phyloP scores from a whole-genome alignment of 73 alveolate species.

The Tetrahymena thermophila region DNA sequence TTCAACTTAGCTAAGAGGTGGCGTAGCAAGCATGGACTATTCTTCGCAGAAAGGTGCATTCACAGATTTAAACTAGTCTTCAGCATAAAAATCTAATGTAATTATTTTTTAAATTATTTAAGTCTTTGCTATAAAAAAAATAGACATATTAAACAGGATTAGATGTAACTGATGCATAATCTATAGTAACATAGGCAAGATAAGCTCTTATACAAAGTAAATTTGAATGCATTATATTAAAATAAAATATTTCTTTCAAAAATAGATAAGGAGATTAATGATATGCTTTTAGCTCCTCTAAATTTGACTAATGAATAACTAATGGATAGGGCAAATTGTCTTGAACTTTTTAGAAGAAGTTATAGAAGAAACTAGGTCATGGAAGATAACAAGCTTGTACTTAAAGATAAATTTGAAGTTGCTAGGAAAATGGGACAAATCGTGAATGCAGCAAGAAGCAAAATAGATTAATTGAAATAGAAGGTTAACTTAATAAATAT shows the following conservation, averaged over 20 bases:
- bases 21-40: background rate
- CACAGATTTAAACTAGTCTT: background rate
- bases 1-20: background rate
- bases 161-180: background rate
- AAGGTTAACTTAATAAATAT: background rate
- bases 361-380: slow-evolving; percentile 78
- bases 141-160: slow-evolving; percentile 4
- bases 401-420: slow-evolving; percentile 52
- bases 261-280: slow-evolving; percentile 20
- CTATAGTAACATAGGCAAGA: slow-evolving; percentile 13
- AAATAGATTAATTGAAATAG: slow-evolving; percentile 44
- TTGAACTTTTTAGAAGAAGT: slow-evolving; percentile 76
- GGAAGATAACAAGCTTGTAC: slow-evolving; percentile 63
- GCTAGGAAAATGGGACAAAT: slow-evolving; percentile 62
- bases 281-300: slow-evolving; percentile 48
- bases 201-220: background rate
- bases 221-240: background rate
- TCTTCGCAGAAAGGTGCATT: background rate
- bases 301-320: slow-evolving; percentile 56
- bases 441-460: slow-evolving; percentile 62
- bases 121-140: background rate
- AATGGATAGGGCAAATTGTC: slow-evolving; percentile 67
- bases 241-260: background rate
- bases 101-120: background rate
- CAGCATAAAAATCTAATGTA: background rate